A percentile compares a stretch with the other conserved stretches of the same genome.
Conservation (phyloP, 2,329 filamentous ascomycete genomes). For the Arthrobotrys musiformis region DNA sequence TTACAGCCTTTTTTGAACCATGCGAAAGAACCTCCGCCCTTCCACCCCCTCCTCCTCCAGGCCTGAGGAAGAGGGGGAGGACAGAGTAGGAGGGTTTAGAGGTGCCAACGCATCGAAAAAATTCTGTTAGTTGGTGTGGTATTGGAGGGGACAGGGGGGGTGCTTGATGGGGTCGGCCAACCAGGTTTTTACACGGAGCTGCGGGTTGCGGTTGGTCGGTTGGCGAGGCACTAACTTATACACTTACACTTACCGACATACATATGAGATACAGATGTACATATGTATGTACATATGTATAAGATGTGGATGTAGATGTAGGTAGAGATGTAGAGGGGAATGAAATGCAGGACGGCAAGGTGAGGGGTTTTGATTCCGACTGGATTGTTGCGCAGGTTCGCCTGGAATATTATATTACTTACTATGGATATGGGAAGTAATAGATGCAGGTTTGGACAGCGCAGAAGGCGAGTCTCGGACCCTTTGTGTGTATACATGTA, state of each 20-base stretch:
- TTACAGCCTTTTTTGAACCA: not conserved
- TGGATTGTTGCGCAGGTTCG: not conserved
- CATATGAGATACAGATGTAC: too few species aligned
- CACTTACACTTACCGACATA: not conserved
- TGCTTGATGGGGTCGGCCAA: slow-evolving; percentile 30
- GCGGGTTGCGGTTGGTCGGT: slow-evolving; percentile 32
- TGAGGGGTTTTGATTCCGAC: slow-evolving; percentile 24
- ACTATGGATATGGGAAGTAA: too few species aligned
- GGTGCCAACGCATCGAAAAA: slow-evolving; percentile 50
- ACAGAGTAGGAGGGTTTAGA: slow-evolving; percentile 23
- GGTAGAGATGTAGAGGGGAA: not conserved
- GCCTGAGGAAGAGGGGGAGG: not conserved
- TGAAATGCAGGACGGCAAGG: slow-evolving; percentile 16
- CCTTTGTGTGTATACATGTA: too few species aligned
- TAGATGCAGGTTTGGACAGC: too few species aligned
- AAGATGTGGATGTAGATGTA: too few species aligned
- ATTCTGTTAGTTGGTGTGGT: not conserved
- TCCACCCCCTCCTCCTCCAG: not conserved
- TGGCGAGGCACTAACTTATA: not conserved
- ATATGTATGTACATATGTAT: too few species aligned
- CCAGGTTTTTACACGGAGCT: slow-evolving; percentile 53
- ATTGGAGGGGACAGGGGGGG: not conserved
- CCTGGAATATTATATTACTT: too few species aligned
- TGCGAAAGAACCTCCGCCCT: not conserved
- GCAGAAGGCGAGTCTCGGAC: too few species aligned